Evolutionary conservation across 371 early-diverging fungal species (phyloP).

Genomic region (Mucor indicus): DNA sequence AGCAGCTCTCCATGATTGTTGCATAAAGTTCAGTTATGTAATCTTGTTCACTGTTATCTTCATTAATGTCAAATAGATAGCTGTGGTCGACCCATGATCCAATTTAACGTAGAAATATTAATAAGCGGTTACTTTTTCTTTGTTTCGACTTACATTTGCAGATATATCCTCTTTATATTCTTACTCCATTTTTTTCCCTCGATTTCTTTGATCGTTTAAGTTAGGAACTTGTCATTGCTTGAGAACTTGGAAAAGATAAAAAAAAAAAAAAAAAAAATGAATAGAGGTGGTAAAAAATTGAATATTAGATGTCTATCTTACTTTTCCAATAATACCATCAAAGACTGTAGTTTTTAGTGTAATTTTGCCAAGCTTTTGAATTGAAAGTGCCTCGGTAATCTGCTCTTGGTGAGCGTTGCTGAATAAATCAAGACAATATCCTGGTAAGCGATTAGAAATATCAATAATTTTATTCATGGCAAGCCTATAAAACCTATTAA

Average conservation of each 20-base stretch:
- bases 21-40: slow-evolving; percentile 3
- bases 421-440: slow-evolving; percentile 1
- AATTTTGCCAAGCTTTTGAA: not conserved
- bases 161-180: not conserved
- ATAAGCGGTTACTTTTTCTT: slow-evolving; percentile 2
- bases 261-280: too few relatives aligned
- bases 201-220: slow-evolving; percentile 3
- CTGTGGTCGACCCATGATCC: not conserved
- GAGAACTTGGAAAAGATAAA: slow-evolving; percentile 5
- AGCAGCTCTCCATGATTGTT: slow-evolving; percentile 3
- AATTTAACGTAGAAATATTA: slow-evolving; percentile 4
- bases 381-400: not conserved
- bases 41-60: slow-evolving; percentile 8
- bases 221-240: not conserved
- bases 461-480: too few relatives aligned
- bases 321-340: slow-evolving; percentile 5
- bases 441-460: not conserved
- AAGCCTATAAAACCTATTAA: too few relatives aligned
- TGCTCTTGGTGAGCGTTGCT: not conserved
- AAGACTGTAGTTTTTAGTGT: not conserved
- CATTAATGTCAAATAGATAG: not conserved
- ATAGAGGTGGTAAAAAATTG: not conserved
- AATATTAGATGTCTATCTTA: slow-evolving; percentile 2
- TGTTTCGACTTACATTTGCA: not conserved
- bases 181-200: not conserved